These are phyloP conservation scores for Piedraia hortae DNA, from an alignment of 2,329 filamentous ascomycete genomes.

Conservation along the genomic window DNA sequence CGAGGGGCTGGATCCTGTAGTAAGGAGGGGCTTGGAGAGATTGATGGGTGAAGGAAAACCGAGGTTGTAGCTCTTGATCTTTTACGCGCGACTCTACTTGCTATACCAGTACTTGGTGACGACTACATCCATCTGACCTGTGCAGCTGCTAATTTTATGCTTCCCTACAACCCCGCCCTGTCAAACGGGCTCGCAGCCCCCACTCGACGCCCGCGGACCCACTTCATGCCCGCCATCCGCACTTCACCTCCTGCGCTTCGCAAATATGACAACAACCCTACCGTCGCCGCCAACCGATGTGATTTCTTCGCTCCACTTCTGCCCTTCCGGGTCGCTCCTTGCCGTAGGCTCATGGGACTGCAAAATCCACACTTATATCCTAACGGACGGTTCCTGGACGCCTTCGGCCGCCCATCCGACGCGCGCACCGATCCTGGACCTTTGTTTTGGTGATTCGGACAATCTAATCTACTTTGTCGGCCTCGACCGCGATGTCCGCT, in stretches of 20 bases:
- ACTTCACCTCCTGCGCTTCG: too few relatives aligned
- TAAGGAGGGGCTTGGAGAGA: conserved; percentile 20
- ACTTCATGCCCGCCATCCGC: too few relatives aligned
- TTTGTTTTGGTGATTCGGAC: conserved; percentile 70
- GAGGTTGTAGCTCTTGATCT: too few relatives aligned
- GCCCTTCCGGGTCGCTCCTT: conserved; percentile 48
- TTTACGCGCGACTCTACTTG: too few relatives aligned
- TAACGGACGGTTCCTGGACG: conserved; percentile 22
- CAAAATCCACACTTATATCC: conserved; percentile 52
- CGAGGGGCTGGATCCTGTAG: conserved; percentile 31
- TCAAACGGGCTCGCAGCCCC: too few relatives aligned
- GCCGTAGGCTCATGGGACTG: conserved; percentile 92
- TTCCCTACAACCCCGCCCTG: too few relatives aligned
- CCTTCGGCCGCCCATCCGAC: conserved; percentile 17
- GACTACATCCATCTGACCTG: too few relatives aligned
- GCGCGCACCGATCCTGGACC: conserved; percentile 50
- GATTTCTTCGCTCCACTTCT: conserved; percentile 67
- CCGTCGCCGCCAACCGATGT: conserved; percentile 59
- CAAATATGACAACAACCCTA: too few relatives aligned
- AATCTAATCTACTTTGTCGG: conserved; percentile 46
- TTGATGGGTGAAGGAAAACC: too few relatives aligned
- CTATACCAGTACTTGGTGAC: too few relatives aligned
- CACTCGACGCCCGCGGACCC: too few relatives aligned
- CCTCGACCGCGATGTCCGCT: conserved; percentile 58
- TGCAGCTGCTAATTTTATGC: too few relatives aligned